Conservation (phyloP, 2,329 filamentous ascomycete species). For the Fusarium tanahbumbuense region DNA sequence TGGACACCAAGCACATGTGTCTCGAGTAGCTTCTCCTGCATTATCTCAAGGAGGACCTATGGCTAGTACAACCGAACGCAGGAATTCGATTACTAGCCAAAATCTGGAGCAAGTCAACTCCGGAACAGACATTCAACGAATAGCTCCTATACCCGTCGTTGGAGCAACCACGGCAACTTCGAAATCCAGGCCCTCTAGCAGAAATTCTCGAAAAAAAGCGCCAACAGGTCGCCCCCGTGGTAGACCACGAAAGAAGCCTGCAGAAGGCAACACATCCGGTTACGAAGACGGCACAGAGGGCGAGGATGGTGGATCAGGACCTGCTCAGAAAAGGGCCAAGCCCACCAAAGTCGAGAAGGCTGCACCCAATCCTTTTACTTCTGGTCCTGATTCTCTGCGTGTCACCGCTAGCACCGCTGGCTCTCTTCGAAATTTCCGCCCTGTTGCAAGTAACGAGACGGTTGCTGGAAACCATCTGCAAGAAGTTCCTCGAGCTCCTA, state of each 20-base stretch:
- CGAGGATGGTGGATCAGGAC: conserved; percentile 61
- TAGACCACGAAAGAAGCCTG: conserved; percentile 65
- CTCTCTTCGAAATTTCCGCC: conserved; percentile 86
- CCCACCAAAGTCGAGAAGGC: conserved; percentile 78
- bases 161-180: conserved; percentile 37
- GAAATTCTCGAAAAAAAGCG: conserved; percentile 61
- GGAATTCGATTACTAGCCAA: conserved; percentile 46
- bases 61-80: conserved; percentile 30
- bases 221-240: conserved; percentile 68
- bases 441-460: conserved; percentile 65
- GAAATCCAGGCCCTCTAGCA: conserved; percentile 68
- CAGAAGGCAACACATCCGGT: conserved; percentile 76
- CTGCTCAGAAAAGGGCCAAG: conserved; percentile 77
- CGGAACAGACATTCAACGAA: conserved; percentile 49
- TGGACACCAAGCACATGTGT: conserved; percentile 52
- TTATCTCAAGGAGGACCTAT: conserved; percentile 50
- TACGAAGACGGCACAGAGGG: conserved; percentile 75
- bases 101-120: conserved; percentile 32
- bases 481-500: conserved; percentile 80
- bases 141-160: conserved; percentile 52
- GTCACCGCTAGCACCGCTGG: conserved; percentile 93
- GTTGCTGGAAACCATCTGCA: conserved; percentile 68
- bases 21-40: conserved; percentile 54
- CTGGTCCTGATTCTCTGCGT: conserved; percentile 80
- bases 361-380: conserved; percentile 77